Evolutionary conservation across 441 rosid species (phyloP), one percentile per base, ranked within the genome.

Genomic region (Bocquillonia castaneifolia): DNA sequence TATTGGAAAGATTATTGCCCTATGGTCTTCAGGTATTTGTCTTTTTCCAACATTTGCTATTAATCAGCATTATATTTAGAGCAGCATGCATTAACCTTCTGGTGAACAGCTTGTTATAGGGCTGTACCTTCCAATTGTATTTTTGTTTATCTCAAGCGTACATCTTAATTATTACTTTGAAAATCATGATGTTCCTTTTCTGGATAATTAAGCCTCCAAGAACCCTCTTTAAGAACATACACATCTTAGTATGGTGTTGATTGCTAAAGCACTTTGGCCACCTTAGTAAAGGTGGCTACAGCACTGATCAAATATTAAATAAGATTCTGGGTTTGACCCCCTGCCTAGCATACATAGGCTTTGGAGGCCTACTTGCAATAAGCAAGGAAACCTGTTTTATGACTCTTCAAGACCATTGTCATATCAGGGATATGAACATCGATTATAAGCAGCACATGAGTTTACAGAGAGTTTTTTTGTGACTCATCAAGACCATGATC

Each of bases 1-100:
- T 77, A 77, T 65, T 92, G 99, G 99, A 94, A 91, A 79, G 99
- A 94, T 76, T 92, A 94, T 69, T 92, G 97, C 76, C 99, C 99
- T 44, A 92, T 91, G 99, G 99, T 92, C 78, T 94, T 94, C 85
- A 92, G 99, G 99, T 94, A 80, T 37, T 50, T 64, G 22, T 20
- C 25, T 22, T 65, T 34, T 72, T 12, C 6, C 29, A 18, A 7
- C 7, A 36, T 67, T 61, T 65, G 32, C 28, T 55, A 10, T 63
- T 26, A 13, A 58, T 52, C 40, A n/a, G 48, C 28, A 44, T 31
- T 17, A 32, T 18, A 47, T 29, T 66, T 40, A 14, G 9, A 52
- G 54, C 14, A 25, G 34, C 68, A 50, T 37, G 20, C 34, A 58
- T 32, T 26, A 34, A 71, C 47, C 32, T 31, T 71, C 47, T 57